A percentile compares a stretch with the other conserved stretches of the same genome.
Conservation (phyloP, 1,284 basidiomycete genomes). For the Ustilago tritici region DNA sequence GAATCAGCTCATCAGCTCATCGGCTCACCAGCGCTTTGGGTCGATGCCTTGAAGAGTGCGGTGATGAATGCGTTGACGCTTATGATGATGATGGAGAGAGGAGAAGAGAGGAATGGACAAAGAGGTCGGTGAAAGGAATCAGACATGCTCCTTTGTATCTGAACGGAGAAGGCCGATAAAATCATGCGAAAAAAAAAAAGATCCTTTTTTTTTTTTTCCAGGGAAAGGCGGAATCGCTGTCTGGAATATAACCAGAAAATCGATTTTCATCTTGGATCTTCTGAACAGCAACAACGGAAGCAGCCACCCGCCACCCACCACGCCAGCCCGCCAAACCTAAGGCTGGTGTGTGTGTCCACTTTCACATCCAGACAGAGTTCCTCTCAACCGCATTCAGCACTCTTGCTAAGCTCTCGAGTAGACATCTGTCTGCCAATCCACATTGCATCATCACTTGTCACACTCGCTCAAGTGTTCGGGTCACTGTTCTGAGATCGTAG, state of each 20-base stretch:
- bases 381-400: neutral
- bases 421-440: constrained; percentile 5
- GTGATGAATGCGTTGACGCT: too few species aligned
- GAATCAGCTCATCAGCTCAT: constrained; percentile 1
- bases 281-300: neutral
- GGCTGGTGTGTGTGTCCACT: neutral
- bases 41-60: too few species aligned
- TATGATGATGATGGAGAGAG: neutral
- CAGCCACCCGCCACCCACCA: neutral
- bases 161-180: neutral
- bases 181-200: too few species aligned
- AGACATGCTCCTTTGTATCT: too few species aligned
- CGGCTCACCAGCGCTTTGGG: too few species aligned
- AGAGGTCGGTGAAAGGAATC: neutral
- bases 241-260: neutral
- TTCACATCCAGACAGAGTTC: constrained; percentile 1
- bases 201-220: neutral
- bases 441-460: constrained; percentile 8
- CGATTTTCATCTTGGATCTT: constrained; percentile 2
- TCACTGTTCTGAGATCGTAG: constrained; percentile 51
- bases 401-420: neutral
- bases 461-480: constrained; percentile 34
- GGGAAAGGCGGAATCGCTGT: constrained; percentile 5
- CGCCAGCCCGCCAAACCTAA: neutral
- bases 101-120: neutral